phyloP scores from a whole-genome alignment of 2,329 filamentous ascomycete species.

The Trichoderma endophyticum region DNA sequence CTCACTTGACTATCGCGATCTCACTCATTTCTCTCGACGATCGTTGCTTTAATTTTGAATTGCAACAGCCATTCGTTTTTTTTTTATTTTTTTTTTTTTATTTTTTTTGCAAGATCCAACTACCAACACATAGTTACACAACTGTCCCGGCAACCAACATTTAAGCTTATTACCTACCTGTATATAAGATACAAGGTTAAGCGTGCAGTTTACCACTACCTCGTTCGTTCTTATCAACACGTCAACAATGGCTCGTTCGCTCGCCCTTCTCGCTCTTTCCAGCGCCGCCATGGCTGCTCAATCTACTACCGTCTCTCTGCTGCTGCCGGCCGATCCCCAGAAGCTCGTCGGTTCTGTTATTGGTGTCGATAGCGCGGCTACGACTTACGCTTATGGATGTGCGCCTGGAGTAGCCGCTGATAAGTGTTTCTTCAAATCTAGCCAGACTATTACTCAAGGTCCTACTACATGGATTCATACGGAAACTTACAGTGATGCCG shows the following conservation, averaged over 20 bases:
- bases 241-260: slow-evolving; percentile 21
- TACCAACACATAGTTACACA: background rate
- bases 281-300: slow-evolving; percentile 28
- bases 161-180: background rate
- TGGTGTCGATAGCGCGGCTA: slow-evolving; percentile 22
- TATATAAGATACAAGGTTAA: background rate
- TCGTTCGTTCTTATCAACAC: background rate
- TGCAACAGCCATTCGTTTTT: background rate
- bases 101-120: background rate
- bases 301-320: slow-evolving; percentile 28
- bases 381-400: slow-evolving; percentile 33
- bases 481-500: background rate
- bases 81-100: background rate
- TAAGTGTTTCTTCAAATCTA: background rate
- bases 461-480: slow-evolving; percentile 25
- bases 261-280: slow-evolving; percentile 27
- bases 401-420: slow-evolving; percentile 1
- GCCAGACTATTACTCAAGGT: slow-evolving; percentile 29
- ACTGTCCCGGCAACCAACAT: background rate
- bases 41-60: background rate
- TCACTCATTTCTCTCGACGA: background rate
- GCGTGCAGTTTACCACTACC: background rate
- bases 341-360: slow-evolving; percentile 21
- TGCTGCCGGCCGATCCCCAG: slow-evolving; percentile 27
- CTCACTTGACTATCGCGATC: background rate